Evolutionary conservation across 2,329 filamentous ascomycete species (phyloP), one percentile per base, ranked within the genome.

Genomic region (Ceratocystis harringtonii): DNA sequence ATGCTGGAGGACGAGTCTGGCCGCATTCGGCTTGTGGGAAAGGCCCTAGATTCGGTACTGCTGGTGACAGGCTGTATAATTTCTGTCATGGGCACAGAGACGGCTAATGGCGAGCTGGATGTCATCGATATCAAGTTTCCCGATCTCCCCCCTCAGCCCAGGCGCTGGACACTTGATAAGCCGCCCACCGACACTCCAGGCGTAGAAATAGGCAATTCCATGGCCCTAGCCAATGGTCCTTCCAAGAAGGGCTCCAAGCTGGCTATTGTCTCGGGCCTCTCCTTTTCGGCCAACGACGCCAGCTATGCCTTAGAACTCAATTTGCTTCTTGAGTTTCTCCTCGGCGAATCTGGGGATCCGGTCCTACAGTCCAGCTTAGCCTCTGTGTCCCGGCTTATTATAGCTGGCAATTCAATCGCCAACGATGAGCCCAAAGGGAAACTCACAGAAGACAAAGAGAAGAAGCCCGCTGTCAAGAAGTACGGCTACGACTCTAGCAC

Each of bases 1-100:
- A 95, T 95, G 85, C 79, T 99, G 48, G 94, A 99, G 75, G 94
- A 99, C 74, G 92, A 97, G 75, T 96, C 91, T 0, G 94, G 94
- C 60, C 86, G 95, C 28, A 79, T 99, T 69, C 83, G 86, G 22
- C 78, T 99, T 6, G 86, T 88, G 0, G 94, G 94, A 2, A 80
- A 83, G 52, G 75, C 84, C 22, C 77, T 99, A 61, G 78, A 81
- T 68, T 80, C 82, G 0, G 80, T 88, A 28, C 79, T 90, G 68
- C 81, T 97, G 6, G 92, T 96, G 1, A 99, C 94, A 0, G 94
- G 94, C 30, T 95, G 90, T 71, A 91, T 99, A 71, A 82, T 97
- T 52, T 92, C 91, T n/a, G 91, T 92, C 2, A 84, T 99, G 78
- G 94, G 94, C 44, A 96, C 91, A 0, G 94, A 99, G 73, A 96